Percentiles rank a stretch among this genome's conserved stretches.
Conservation (phyloP, 2,329 filamentous ascomycete species). For the Hansfordia pulvinata region DNA sequence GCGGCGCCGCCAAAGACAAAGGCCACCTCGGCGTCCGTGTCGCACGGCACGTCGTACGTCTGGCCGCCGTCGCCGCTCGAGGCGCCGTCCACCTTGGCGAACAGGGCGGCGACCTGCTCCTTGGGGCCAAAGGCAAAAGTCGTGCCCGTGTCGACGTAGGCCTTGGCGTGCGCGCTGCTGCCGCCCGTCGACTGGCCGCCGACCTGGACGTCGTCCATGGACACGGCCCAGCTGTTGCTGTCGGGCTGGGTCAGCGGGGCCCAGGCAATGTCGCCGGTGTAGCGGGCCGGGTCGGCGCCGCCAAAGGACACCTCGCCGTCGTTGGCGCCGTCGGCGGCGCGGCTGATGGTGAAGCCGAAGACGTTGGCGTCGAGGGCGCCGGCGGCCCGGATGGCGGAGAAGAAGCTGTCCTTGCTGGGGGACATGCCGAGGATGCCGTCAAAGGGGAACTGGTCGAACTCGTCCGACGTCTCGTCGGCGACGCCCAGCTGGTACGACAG, state of each 20-base stretch:
- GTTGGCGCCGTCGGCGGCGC: slow-evolving; percentile 49
- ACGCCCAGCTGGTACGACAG: slow-evolving; percentile 58
- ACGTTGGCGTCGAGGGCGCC: slow-evolving; percentile 47
- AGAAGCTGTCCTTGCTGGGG: slow-evolving; percentile 52
- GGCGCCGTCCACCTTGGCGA: slow-evolving; percentile 52
- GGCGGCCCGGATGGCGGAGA: slow-evolving; percentile 45
- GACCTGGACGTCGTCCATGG: slow-evolving; percentile 50
- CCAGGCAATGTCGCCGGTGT: slow-evolving; percentile 55
- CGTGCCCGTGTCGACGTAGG: slow-evolving; percentile 79
- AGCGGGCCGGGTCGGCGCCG: slow-evolving; percentile 51
- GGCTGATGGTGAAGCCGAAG: slow-evolving; percentile 58
- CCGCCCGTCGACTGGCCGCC: slow-evolving; percentile 44
- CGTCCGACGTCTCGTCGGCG: slow-evolving; percentile 54
- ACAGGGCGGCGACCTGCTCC: slow-evolving; percentile 51
- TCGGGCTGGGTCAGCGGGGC: slow-evolving; percentile 35
- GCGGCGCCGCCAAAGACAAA: slow-evolving; percentile 55
- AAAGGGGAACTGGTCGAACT: slow-evolving; percentile 70
- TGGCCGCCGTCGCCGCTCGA: slow-evolving; percentile 38
- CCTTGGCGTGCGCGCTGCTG: slow-evolving; percentile 39
- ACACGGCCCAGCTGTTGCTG: slow-evolving; percentile 55
- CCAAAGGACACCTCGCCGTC: slow-evolving; percentile 73
- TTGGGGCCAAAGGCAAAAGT: slow-evolving; percentile 64
- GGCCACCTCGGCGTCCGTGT: slow-evolving; percentile 43
- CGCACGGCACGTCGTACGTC: slow-evolving; percentile 62
- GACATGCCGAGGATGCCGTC: slow-evolving; percentile 79